Evolutionary conservation across 805 yeast species (phyloP).

Genomic region (Saturnispora diversa): DNA sequence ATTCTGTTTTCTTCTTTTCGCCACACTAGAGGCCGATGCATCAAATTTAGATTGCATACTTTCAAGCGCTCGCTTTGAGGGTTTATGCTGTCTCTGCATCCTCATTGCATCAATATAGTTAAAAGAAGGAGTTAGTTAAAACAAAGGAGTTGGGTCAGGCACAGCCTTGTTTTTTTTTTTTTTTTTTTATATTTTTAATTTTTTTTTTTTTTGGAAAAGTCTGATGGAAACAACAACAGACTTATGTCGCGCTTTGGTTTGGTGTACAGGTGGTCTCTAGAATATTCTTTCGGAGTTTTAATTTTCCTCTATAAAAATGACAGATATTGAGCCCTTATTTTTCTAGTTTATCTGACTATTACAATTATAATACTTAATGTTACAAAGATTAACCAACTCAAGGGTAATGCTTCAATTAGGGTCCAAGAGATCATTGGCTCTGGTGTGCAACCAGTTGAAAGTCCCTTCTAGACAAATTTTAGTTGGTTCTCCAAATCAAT

Average conservation of each 20-base stretch:
- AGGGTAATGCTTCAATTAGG: neutral
- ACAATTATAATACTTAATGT: neutral
- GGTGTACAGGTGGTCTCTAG: slow-evolving; percentile 4
- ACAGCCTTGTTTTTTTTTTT: neutral
- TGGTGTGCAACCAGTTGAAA: too few species aligned
- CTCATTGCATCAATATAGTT: neutral
- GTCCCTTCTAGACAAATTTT: neutral
- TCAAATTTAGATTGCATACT: neutral
- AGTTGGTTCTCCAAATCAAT: neutral
- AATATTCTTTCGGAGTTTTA: slow-evolving; percentile 3
- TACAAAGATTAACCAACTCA: slow-evolving; percentile 1
- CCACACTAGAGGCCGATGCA: neutral
- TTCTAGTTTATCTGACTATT: too few species aligned
- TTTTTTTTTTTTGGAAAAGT: neutral
- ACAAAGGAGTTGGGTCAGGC: too few species aligned
- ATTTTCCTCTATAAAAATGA: neutral
- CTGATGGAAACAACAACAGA: neutral
- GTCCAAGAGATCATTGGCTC: neutral
- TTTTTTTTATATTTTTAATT: neutral
- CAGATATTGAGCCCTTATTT: too few species aligned
- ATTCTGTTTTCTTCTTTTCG: neutral
- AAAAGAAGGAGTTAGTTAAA: neutral
- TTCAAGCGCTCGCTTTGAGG: slow-evolving; percentile 1
- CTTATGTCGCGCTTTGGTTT: neutral
- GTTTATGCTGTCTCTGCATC: slow-evolving; percentile 1